Conservation (phyloP, 495 filamentous ascomycete species). For the Neurospora cerealis region DNA sequence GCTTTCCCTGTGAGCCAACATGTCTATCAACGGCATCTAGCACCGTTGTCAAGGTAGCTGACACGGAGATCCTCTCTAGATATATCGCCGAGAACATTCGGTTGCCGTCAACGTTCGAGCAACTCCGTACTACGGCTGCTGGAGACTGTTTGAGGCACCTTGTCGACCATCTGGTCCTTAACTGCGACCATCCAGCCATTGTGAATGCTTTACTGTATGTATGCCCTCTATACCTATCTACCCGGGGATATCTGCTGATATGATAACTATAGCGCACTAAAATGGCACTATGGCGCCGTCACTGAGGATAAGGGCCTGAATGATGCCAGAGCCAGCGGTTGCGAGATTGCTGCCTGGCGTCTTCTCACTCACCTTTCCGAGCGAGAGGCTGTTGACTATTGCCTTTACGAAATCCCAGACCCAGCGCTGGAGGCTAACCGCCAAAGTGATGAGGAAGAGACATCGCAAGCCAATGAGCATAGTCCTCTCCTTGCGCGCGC, state of each 20-base stretch:
- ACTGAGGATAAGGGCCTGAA: constrained; percentile 62
- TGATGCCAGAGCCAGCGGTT: constrained; percentile 70
- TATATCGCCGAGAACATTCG: constrained; percentile 57
- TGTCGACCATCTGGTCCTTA: constrained; percentile 52
- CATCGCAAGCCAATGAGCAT: constrained; percentile 27
- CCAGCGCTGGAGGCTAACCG: constrained; percentile 11
- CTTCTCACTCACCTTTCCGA: constrained; percentile 72
- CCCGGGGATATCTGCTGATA: neutral
- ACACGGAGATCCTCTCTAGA: constrained; percentile 25
- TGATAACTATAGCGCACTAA: constrained; percentile 51
- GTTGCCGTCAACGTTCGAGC: constrained; percentile 66
- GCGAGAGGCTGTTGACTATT: constrained; percentile 70
- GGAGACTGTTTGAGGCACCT: constrained; percentile 55
- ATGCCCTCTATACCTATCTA: neutral
- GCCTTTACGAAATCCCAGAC: constrained; percentile 68
- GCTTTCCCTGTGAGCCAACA: constrained; percentile 47
- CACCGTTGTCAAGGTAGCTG: neutral
- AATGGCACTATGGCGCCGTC: constrained; percentile 59
- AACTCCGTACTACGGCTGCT: constrained; percentile 57
- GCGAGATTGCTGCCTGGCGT: constrained; percentile 88
- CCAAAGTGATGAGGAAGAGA: constrained; percentile 16
- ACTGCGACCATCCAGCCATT: constrained; percentile 61
- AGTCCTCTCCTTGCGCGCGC: constrained; percentile 26
- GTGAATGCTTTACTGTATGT: constrained; percentile 71
- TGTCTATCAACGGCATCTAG: neutral